A percentile compares a stretch with the other conserved stretches of the same genome.
Evolutionary conservation across 2,329 filamentous ascomycete genomes (phyloP).

Genomic region (Raffaelea ambrosiae): DNA sequence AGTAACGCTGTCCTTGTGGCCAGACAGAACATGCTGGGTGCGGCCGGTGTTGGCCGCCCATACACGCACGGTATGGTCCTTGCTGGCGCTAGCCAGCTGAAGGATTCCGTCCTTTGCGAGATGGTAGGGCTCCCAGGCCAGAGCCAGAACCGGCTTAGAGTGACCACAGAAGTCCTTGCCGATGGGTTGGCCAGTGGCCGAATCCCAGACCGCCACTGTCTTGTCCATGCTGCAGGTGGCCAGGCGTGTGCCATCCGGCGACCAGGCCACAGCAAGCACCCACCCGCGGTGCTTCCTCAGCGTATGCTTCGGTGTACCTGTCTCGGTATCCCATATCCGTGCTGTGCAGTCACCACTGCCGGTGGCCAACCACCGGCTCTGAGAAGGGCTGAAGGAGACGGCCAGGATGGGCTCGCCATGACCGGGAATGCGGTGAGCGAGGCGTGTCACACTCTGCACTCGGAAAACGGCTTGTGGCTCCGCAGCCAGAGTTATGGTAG

Average conservation of each 20-base stretch:
- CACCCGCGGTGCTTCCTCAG: conserved; percentile 82
- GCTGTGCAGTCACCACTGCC: conserved; percentile 89
- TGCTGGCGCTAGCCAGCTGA: conserved; percentile 76
- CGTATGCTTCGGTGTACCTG: conserved; percentile 78
- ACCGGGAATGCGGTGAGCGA: conserved; percentile 79
- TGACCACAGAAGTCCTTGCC: conserved; percentile 75
- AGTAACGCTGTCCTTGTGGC: conserved; percentile 81
- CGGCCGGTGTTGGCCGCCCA: conserved; percentile 75
- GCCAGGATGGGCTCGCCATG: conserved; percentile 88
- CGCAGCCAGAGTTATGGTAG: conserved; percentile 43
- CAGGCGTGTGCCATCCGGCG: conserved; percentile 70
- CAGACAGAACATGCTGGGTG: conserved; percentile 74
- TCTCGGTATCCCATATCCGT: conserved; percentile 90
- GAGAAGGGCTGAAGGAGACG: conserved; percentile 74
- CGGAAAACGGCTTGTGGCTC: conserved; percentile 88
- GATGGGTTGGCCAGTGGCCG: conserved; percentile 66
- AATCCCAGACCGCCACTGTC: conserved; percentile 82
- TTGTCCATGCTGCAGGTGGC: conserved; percentile 93
- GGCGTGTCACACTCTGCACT: conserved; percentile 84
- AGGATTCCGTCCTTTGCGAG: conserved; percentile 65
- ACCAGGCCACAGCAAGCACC: conserved; percentile 84
- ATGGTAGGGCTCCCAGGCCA: conserved; percentile 93
- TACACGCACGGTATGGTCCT: conserved; percentile 79
- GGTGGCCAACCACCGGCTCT: conserved; percentile 70
- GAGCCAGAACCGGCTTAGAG: conserved; percentile 76